Base-by-base conservation (phyloP, 169 alveolate genomes). In the Amoebophrya sp. region DNA sequence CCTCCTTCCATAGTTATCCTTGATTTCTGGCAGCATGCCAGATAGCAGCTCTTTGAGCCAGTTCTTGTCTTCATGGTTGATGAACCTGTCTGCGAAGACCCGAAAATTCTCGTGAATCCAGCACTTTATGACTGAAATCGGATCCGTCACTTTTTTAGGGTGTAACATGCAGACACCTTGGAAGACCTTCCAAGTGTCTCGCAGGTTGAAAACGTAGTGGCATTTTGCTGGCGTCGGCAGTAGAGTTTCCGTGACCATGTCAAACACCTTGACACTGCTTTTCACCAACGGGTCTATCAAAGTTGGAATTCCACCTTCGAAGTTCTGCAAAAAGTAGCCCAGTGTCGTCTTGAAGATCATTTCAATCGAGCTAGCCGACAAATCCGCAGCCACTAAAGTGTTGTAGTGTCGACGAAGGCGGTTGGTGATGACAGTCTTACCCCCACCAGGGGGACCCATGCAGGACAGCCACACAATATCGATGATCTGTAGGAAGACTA, bases 361-460 rank as follows among this genome's bases (percentile, higher is more conserved):
- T 40, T 95, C 94, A 90, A 98, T 96, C 36, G 96, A 94, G 34
- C 93, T 93, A 90, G 96, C 96, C 24, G 95, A 94, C 77, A 98
- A 94, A 92, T 96, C 98, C 29, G 98, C 96, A 91, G 97, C 97
- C 29, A 97, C 97, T 39, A 98, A 94, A 18, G 96, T 94, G 93
- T 97, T 97, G 93, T 96, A 97, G 93, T 98, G 99, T 90, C 99
- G 95, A 93, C 23, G 0, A 10, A 97, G 93, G 94, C 99, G 96
- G 91, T 96, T 95, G 26, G 98, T 96, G 91, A 97, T 96, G 93
- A 94, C 95, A 2, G 98, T 95, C 92, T 98, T 94, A 38, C 99
- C 99, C 26, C 99, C 99, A 23, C 99, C 99, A 36, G 99, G 99
- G 26, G 98, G 98, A 18, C 99, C 99, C 99, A 98, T 98, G n/a